Base-by-base conservation (phyloP, 2,329 filamentous ascomycete genomes). In the Escovopsis sp. region DNA sequence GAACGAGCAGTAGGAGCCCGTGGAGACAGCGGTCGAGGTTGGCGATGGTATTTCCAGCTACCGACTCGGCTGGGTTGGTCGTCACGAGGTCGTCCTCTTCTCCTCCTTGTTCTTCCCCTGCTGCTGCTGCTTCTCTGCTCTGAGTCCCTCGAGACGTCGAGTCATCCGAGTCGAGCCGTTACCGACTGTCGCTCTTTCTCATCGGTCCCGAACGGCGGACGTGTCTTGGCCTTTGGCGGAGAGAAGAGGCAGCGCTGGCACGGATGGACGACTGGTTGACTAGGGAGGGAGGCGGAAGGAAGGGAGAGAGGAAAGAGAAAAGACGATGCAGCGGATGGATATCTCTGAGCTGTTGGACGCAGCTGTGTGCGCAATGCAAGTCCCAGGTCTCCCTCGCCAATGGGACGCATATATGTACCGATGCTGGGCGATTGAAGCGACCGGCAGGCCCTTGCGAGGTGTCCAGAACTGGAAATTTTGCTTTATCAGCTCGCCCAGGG, bases 131-230 rank as follows among this genome's bases (percentile, higher is more conserved):
- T 4, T 23, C 21, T 23, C 23, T 14, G 23, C 17, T 31, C 10
- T 29, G 6, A 19, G 21, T 14, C 12, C 28, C 33, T 32, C 27
- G 27, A 35, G 31, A 38, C 31, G 34, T 33, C 25, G 30, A 39
- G 34, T 41, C 36, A 36, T 34, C 36, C 31, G 23, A 36, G 30
- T 39, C 39, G 39, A 27, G 36, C 27, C 27, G 31, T 41, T 25
- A 39, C 39, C 25, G 31, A 30, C 33, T 34, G 36, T 33, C 36
- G 33, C 39, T 36, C 39, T n/a, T n/a, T 11, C 21, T 23, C 21
- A 41, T 39, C 31, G 23, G 35, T 31, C 27, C 34, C 19, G 36
- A 26, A 33, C 27, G 28, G 19, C 31, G 31, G 9, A 11, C 16
- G 17, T n/a, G 31, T 19, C 15, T 10, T 31, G 30, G 25, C 33